Percentiles rank a stretch among this genome's conserved stretches.
Conservation (phyloP, 805 yeast species). For the Candida silvatica region DNA sequence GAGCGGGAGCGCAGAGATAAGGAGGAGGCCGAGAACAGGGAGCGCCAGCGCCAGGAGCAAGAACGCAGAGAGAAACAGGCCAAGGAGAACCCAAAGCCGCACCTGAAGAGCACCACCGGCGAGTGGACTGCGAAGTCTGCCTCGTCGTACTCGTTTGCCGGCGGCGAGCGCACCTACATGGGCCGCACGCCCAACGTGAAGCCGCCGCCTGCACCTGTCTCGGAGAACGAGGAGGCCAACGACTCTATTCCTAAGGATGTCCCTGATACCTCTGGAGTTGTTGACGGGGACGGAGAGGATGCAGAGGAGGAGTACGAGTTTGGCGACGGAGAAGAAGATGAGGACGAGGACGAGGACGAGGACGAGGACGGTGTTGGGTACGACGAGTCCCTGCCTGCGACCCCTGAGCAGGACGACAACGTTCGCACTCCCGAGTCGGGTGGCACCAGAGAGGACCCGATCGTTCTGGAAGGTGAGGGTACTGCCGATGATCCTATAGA, state of each 20-base stretch:
- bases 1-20: not conserved
- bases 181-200: constrained; percentile 15
- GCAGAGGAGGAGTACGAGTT: not conserved
- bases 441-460: constrained; percentile 18
- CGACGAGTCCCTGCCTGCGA: not conserved
- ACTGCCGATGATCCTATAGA: constrained; percentile 23
- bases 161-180: constrained; percentile 19
- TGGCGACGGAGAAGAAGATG: not conserved
- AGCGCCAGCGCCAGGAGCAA: not conserved
- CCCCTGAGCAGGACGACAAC: not conserved
- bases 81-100: constrained; percentile 10
- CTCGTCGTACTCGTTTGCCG: constrained; percentile 19
- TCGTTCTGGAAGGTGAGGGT: constrained; percentile 16
- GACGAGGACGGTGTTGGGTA: constrained; percentile 1
- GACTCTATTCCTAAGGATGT: not conserved
- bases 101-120: constrained; percentile 10
- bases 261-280: constrained; percentile 1
- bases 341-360: constrained; percentile 1
- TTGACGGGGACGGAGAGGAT: not conserved
- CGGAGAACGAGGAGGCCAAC: not conserved
- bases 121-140: constrained; percentile 13
- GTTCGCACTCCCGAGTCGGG: constrained; percentile 2
- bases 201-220: not conserved
- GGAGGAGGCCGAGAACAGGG: not conserved
- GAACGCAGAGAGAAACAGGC: not conserved